Evolutionary conservation across 164 flowering plant species (phyloP).

Genomic region (Kalanchoe fedtschenkoi): DNA sequence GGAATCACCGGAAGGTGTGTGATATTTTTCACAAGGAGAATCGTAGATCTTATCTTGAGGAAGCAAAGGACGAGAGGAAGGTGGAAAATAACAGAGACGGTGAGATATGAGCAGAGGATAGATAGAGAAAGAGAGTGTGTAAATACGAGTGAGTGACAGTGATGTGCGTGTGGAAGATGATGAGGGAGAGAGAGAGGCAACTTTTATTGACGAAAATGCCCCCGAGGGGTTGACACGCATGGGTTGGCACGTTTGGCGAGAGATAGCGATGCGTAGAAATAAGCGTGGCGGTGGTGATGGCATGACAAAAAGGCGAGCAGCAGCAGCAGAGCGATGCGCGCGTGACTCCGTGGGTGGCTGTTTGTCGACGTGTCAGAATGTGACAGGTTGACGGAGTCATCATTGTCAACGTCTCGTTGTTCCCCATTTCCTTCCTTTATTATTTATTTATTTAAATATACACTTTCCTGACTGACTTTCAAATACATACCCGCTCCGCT

Average conservation of each 20-base stretch:
- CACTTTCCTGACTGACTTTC: background rate
- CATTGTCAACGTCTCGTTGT: constrained; percentile 2
- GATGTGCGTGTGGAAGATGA: constrained; percentile 11
- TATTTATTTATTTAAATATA: background rate
- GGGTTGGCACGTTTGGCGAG: background rate
- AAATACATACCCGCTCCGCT: too few species aligned
- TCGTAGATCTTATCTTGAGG: background rate
- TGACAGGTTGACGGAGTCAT: background rate
- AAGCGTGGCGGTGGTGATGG: background rate
- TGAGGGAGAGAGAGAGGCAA: constrained; percentile 22
- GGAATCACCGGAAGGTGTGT: background rate
- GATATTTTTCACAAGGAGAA: background rate
- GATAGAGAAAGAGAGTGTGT: constrained; percentile 18
- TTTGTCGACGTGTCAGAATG: background rate
- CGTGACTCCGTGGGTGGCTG: background rate
- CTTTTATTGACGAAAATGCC: constrained; percentile 25
- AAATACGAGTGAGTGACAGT: constrained; percentile 9
- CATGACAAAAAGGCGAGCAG: too few species aligned
- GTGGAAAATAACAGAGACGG: too few species aligned
- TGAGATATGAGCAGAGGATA: background rate
- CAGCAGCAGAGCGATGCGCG: background rate
- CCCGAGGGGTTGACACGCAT: constrained; percentile 8
- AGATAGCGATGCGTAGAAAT: background rate
- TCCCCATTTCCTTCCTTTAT: background rate
- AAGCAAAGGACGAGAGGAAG: background rate